Evolutionary conservation across 345 rosid species (phyloP).

Genomic region (Iberis pinnata): DNA sequence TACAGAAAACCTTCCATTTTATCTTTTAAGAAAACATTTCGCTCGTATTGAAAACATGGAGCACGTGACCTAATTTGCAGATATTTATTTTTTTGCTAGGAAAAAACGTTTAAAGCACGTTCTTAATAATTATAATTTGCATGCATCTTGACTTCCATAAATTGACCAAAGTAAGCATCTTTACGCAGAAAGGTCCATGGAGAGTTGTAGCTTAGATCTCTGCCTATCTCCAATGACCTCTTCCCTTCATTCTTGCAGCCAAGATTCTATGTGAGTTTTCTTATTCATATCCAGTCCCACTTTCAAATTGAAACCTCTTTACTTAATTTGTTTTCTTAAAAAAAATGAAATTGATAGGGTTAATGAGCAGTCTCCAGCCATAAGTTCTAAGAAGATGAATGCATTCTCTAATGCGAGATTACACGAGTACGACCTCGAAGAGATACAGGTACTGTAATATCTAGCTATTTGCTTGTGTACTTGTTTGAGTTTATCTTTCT

Average conservation of each 20-base stretch:
- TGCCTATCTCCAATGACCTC: slow-evolving; percentile 26
- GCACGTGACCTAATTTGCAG: slow-evolving; percentile 30
- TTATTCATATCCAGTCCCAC: not conserved
- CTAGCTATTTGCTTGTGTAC: no score
- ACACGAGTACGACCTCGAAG: slow-evolving; percentile 20
- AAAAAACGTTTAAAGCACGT: slow-evolving; percentile 12
- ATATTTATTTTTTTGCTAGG: slow-evolving; percentile 17
- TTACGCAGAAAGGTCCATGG: slow-evolving; percentile 8
- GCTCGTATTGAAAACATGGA: slow-evolving; percentile 24
- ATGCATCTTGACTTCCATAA: slow-evolving; percentile 18
- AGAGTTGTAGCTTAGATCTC: slow-evolving; percentile 24
- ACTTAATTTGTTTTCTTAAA: no score
- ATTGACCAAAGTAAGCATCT: slow-evolving; percentile 12
- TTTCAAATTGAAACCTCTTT: no score
- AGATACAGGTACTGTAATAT: slow-evolving; percentile 24
- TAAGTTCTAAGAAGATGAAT: not conserved
- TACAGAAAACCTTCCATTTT: not conserved
- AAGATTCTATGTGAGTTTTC: slow-evolving; percentile 14
- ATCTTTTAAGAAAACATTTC: not conserved
- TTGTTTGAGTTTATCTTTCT: no score
- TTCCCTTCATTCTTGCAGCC: slow-evolving; percentile 16
- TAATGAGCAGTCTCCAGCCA: not conserved
- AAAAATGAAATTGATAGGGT: not conserved
- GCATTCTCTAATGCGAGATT: not conserved
- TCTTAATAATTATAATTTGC: slow-evolving; percentile 8